Conservation (phyloP, 192 early-diverging fungal species). For the Funneliformis mosseae region DNA sequence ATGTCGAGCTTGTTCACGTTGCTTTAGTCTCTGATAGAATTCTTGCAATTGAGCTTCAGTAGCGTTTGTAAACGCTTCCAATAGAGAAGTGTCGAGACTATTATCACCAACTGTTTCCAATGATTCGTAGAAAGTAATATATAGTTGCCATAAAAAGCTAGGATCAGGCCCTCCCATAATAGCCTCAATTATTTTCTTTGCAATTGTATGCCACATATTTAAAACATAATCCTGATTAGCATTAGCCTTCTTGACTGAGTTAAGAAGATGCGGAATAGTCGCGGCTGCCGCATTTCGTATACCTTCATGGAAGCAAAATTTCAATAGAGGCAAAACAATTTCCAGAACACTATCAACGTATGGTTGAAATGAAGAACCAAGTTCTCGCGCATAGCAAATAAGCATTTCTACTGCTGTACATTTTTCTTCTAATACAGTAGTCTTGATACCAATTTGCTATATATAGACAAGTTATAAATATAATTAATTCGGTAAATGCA, state of each 20-base stretch:
- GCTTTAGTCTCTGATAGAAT: slow-evolving; percentile 74
- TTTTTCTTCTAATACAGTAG: slow-evolving; percentile 96
- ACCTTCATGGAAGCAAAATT: slow-evolving; percentile 98
- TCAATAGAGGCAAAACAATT: slow-evolving; percentile 85
- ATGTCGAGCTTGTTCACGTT: slow-evolving; percentile 71
- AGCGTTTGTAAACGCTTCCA: slow-evolving; percentile 72
- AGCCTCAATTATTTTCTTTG: slow-evolving; percentile 75
- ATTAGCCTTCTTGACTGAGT: slow-evolving; percentile 57
- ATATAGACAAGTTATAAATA: neutral
- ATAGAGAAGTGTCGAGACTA: slow-evolving; percentile 61
- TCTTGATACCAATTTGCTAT: slow-evolving; percentile 90
- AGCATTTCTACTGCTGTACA: slow-evolving; percentile 98
- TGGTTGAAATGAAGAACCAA: slow-evolving; percentile 85
- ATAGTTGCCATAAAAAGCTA: slow-evolving; percentile 76
- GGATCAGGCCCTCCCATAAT: slow-evolving; percentile 83
- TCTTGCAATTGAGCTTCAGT: slow-evolving; percentile 73
- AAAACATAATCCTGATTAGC: slow-evolving; percentile 53
- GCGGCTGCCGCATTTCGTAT: slow-evolving; percentile 87
- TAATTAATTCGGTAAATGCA: neutral
- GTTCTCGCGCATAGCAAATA: slow-evolving; percentile 88
- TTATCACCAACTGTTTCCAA: slow-evolving; percentile 68
- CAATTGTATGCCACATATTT: slow-evolving; percentile 74
- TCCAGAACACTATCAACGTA: slow-evolving; percentile 85
- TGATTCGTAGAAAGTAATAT: slow-evolving; percentile 73
- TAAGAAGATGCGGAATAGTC: slow-evolving; percentile 80